Evolutionary conservation across 164 flowering plant species (phyloP).

Genomic region (Buxus sempervirens): DNA sequence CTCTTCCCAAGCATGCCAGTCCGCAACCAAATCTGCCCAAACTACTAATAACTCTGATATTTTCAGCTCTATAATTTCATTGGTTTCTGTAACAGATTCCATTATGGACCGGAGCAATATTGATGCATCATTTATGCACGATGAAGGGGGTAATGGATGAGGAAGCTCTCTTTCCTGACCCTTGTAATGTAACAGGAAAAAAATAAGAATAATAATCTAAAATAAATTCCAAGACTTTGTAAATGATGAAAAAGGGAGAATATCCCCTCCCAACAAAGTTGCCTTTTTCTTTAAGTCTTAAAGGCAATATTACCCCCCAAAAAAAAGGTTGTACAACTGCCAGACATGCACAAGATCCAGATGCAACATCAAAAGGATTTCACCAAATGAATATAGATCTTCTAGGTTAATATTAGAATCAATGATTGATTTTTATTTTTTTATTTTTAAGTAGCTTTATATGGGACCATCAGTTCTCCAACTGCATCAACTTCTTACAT

Average conservation of each 20-base stretch:
- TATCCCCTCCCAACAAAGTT: not conserved
- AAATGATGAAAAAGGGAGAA: not conserved
- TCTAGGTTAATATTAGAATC: not conserved
- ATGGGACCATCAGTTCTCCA: not conserved
- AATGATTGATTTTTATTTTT: not conserved
- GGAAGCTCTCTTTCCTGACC: conserved; percentile 40
- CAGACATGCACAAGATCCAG: not conserved
- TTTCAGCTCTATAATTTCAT: conserved; percentile 39
- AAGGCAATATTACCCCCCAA: too few species aligned
- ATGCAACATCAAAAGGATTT: not conserved
- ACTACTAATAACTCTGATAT: conserved; percentile 47
- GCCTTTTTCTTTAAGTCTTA: not conserved
- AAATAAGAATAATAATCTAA: not conserved
- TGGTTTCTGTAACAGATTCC: conserved; percentile 33
- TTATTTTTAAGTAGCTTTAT: too few species aligned
- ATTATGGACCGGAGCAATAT: conserved; percentile 48
- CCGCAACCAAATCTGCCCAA: conserved; percentile 70
- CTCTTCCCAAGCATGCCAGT: conserved; percentile 90
- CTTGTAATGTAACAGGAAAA: conserved; percentile 1
- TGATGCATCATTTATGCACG: conserved; percentile 62
- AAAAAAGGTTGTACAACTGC: too few species aligned
- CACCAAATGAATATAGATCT: conserved; percentile 2
- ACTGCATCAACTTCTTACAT: not conserved
- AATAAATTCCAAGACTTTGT: not conserved
- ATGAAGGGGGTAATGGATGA: conserved; percentile 29